These are phyloP conservation scores for Chenopodium berlandieri DNA, from an alignment of 148 eudicot species.

Conservation along the genomic window DNA sequence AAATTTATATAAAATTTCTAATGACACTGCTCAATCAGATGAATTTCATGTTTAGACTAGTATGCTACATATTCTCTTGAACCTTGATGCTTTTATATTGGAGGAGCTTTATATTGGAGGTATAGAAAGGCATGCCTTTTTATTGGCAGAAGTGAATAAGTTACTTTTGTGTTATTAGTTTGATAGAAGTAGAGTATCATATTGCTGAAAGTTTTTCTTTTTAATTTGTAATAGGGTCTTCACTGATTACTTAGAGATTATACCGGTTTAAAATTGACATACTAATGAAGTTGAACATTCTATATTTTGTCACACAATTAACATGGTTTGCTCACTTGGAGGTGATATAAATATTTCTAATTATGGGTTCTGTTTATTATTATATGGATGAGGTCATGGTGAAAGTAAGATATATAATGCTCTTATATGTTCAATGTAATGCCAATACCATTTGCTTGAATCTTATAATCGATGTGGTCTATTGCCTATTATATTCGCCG, in stretches of 20 bases:
- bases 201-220: neutral
- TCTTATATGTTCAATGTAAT: too few relatives aligned
- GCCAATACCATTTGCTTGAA: neutral
- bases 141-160: neutral
- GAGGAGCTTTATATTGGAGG: neutral
- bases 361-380: neutral
- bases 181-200: neutral
- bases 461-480: neutral
- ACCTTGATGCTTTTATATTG: neutral
- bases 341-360: neutral
- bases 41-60: neutral
- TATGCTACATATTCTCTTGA: neutral
- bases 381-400: neutral
- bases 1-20: neutral
- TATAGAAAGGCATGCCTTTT: neutral
- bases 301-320: neutral
- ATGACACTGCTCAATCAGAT: neutral
- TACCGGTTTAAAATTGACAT: neutral
- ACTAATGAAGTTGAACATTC: neutral
- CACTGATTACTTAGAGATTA: too few relatives aligned
- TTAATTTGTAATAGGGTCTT: neutral
- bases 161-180: too few relatives aligned
- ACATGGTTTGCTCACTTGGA: neutral
- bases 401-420: too few relatives aligned
- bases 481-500: neutral